phyloP scores from a whole-genome alignment of 768 basidiomycete species.

The Pholiota molesta region DNA sequence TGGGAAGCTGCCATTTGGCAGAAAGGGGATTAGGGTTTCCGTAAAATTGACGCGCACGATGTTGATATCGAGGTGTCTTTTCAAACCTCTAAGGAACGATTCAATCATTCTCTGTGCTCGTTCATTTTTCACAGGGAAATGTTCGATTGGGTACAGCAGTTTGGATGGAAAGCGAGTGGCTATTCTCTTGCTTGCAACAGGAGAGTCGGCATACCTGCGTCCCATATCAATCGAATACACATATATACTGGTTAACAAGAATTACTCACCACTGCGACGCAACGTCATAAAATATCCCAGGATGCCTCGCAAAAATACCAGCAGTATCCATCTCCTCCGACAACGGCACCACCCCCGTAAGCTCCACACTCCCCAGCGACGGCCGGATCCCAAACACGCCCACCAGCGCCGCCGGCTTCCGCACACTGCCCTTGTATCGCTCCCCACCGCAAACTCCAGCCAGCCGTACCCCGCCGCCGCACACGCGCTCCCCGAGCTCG shows the following conservation, averaged over 20 bases:
- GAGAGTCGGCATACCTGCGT: conserved; percentile 35
- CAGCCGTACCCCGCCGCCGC: conserved; percentile 41
- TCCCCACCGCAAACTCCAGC: conserved; percentile 41
- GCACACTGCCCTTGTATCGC: conserved; percentile 42
- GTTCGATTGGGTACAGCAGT: conserved; percentile 37
- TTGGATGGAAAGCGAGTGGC: conserved; percentile 31
- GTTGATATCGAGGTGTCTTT: conserved; percentile 29
- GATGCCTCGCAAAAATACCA: conserved; percentile 39
- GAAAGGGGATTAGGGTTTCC: conserved; percentile 27
- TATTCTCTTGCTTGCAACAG: conserved; percentile 26
- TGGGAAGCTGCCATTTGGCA: conserved; percentile 32
- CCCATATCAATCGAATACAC: background rate
- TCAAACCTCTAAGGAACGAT: conserved; percentile 28
- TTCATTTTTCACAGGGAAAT: conserved; percentile 35
- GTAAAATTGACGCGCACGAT: conserved; percentile 32
- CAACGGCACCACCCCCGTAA: conserved; percentile 36
- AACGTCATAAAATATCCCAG: conserved; percentile 31
- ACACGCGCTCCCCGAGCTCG: conserved; percentile 43
- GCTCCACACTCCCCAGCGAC: conserved; percentile 33
- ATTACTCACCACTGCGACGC: conserved; percentile 31
- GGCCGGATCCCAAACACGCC: conserved; percentile 41
- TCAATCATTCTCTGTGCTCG: conserved; percentile 35
- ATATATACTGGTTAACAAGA: background rate
- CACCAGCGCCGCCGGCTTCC: conserved; percentile 42
- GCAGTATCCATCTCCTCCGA: conserved; percentile 44